A percentile compares a stretch with the other conserved stretches of the same genome.
phyloP scores from a whole-genome alignment of 768 basidiomycete genomes.

The Tricholoma sp. region DNA sequence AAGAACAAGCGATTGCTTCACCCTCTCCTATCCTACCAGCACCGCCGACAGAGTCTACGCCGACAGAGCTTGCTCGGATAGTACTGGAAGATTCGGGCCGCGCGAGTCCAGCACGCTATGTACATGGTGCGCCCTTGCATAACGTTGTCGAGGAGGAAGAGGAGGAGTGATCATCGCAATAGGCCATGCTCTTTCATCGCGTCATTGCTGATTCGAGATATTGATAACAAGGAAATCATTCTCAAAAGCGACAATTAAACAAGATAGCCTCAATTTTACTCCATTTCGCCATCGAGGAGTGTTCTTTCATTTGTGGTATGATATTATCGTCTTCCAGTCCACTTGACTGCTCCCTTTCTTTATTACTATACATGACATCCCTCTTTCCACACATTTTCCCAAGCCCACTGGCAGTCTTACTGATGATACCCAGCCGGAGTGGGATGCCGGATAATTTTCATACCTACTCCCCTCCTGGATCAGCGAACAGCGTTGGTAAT shows the following conservation, averaged over 20 bases:
- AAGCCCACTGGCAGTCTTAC: constrained; percentile 9
- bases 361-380: neutral
- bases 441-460: constrained; percentile 12
- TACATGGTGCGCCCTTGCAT: constrained; percentile 82
- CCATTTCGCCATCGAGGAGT: neutral
- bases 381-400: neutral
- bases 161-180: constrained; percentile 35
- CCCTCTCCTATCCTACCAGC: constrained; percentile 17
- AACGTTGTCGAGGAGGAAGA: constrained; percentile 85
- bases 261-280: neutral
- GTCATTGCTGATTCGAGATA: neutral
- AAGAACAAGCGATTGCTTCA: constrained; percentile 7
- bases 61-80: constrained; percentile 28
- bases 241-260: neutral
- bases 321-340: neutral
- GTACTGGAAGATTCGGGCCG: constrained; percentile 45
- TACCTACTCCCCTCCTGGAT: constrained; percentile 13
- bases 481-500: constrained; percentile 1
- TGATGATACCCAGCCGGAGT: constrained; percentile 19
- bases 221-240: neutral
- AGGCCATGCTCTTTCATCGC: neutral
- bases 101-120: constrained; percentile 65
- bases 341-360: neutral
- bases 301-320: neutral
- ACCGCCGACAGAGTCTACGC: constrained; percentile 22